These are phyloP conservation scores for Eucalyptus sp. DNA, from an alignment of 345 rosid species.

Conservation along the genomic window DNA sequence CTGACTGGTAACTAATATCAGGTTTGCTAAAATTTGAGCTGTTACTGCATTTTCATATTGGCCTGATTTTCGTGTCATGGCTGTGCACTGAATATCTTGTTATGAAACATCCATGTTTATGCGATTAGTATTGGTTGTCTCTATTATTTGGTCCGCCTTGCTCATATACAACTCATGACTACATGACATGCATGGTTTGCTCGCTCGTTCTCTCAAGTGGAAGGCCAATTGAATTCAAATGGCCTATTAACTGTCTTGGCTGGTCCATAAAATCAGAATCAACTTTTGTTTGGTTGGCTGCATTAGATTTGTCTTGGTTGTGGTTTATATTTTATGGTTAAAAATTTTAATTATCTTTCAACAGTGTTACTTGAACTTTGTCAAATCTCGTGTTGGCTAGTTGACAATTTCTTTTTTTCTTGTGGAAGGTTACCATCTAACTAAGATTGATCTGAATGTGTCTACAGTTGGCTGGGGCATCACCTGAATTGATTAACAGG, in stretches of 20 bases:
- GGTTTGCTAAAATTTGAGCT: neutral
- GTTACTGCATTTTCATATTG: neutral
- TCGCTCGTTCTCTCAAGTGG: neutral
- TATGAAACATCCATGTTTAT: neutral
- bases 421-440: neutral
- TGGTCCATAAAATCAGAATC: neutral
- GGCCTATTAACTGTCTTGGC: neutral
- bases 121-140: neutral
- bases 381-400: neutral
- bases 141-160: neutral
- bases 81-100: neutral
- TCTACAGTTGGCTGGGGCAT: constrained; percentile 49
- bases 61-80: neutral
- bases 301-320: neutral
- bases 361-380: neutral
- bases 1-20: neutral
- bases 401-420: neutral
- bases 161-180: neutral
- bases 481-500: constrained; percentile 62
- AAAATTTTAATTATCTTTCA: neutral
- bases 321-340: neutral
- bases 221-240: neutral
- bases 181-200: neutral
- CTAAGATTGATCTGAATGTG: neutral
- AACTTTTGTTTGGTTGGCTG: neutral